Conservation (phyloP, 805 yeast genomes). For the Candida yuanshanica region DNA sequence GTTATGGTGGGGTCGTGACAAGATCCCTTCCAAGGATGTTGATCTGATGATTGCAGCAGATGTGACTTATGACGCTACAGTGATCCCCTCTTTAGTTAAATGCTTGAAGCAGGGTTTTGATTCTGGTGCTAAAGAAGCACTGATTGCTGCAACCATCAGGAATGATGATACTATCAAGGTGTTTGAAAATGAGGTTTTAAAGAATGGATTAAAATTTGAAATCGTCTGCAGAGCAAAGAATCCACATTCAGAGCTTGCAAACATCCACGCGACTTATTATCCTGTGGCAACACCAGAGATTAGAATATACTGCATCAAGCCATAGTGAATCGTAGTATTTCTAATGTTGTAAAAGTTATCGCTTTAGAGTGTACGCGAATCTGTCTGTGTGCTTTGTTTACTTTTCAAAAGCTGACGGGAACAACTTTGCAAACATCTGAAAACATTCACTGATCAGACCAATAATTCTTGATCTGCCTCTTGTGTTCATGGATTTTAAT, state of each 20-base stretch:
- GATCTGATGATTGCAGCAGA: slow-evolving; percentile 77
- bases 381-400: slow-evolving; percentile 3
- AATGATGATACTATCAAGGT: slow-evolving; percentile 44
- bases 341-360: no score
- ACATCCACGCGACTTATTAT: slow-evolving; percentile 15
- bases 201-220: slow-evolving; percentile 15
- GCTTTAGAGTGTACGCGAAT: background rate
- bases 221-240: slow-evolving; percentile 10
- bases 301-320: slow-evolving; percentile 10
- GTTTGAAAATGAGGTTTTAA: slow-evolving; percentile 35
- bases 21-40: slow-evolving; percentile 21
- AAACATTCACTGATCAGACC: no score
- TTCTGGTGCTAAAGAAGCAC: slow-evolving; percentile 23
- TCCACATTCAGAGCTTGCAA: slow-evolving; percentile 3
- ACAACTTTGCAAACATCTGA: no score
- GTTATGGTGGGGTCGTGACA: slow-evolving; percentile 56
- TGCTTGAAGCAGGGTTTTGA: slow-evolving; percentile 32
- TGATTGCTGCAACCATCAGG: slow-evolving; percentile 73
- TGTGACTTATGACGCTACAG: slow-evolving; percentile 71
- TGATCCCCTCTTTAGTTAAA: slow-evolving; percentile 48
- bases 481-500: background rate
- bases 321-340: no score
- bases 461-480: no score
- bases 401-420: slow-evolving; percentile 3
- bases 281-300: slow-evolving; percentile 14